Base-by-base conservation (phyloP, 208 protist genomes). In the Acanthamoeba culbertsoni region DNA sequence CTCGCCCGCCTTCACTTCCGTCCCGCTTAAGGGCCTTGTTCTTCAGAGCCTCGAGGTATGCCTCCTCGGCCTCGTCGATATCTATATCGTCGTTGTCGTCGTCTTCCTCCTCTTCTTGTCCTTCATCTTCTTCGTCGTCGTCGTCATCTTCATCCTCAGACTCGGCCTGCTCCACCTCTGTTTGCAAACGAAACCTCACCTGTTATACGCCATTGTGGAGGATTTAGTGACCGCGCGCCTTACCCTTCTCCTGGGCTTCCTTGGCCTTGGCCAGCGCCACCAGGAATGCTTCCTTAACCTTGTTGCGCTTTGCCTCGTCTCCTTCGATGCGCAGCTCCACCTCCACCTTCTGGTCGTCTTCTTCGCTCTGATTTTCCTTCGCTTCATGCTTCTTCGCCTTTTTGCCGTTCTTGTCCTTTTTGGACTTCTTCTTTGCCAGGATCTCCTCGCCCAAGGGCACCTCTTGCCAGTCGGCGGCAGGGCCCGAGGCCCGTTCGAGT, bases 21-120 rank as follows among this genome's bases (percentile, higher is more conserved):
- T 79, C 68, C 37, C 68, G 68, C 68, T 79, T 79, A 40, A 79
- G 68, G 68, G 68, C 68, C 42, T 79, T 79, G 68, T 79, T 79
- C 68, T 79, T 79, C 37, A 79, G 68, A 4, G 68, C 68, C 68
- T 79, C 68, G 42, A 79, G 68, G 23, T 79, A 79, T 1, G 68
- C 68, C 37, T 79, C 68, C 42, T 79, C 68, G 20, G 14, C 33
- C 7, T 79, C 68, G 23, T 79, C 68, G 1, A 48, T n/a, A 1
- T 48, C 68, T 8, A 51, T n/a, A 31, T 79, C 68, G 4, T 43
- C 33, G 20, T 79, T 40, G 12, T 48, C 68, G 12, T 79, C 68
- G 26, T 48, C 68, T 28, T 48, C 68, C 14, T 43, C 68, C 10
- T 79, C 68, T 12, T 79, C 31, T 28, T 79, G 37, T 26, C 48